These are phyloP conservation scores for Olyra latifolia DNA, from an alignment of 176 grass and related monocot species.

Conservation along the genomic window DNA sequence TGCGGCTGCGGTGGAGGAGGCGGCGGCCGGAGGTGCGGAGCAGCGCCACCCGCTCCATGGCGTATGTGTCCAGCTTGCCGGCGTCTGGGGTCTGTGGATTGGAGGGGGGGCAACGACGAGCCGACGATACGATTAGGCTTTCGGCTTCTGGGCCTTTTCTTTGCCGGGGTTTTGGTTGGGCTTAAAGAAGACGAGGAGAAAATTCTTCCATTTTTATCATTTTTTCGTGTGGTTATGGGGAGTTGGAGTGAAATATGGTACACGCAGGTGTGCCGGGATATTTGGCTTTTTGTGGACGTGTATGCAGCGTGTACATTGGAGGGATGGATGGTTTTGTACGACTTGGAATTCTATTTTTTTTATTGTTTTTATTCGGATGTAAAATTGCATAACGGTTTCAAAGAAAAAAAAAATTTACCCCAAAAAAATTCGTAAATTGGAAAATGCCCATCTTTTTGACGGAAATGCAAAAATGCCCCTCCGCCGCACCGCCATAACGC, in stretches of 20 bases:
- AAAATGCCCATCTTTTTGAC: too few species aligned
- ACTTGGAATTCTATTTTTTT: not conserved
- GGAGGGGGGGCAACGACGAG: conserved; percentile 27
- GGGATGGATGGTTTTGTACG: not conserved
- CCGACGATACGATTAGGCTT: conserved; percentile 42
- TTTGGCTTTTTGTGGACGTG: conserved; percentile 40
- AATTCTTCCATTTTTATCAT: conserved; percentile 13
- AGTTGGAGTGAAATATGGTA: not conserved
- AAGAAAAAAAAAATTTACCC: too few species aligned
- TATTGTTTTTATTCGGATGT: not conserved
- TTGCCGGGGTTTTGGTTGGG: conserved; percentile 33
- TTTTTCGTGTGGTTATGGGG: conserved; percentile 26
- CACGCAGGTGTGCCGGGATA: not conserved
- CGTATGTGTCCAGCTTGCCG: conserved; percentile 51
- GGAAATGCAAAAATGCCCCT: too few species aligned
- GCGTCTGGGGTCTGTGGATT: conserved; percentile 7
- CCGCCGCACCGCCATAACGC: too few species aligned
- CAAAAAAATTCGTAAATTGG: too few species aligned
- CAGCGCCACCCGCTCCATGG: conserved; percentile 90
- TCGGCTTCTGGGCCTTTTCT: conserved; percentile 32
- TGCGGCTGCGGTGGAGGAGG: conserved; percentile 51
- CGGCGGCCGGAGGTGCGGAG: conserved; percentile 76
- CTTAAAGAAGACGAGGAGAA: conserved; percentile 39
- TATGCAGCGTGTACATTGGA: conserved; percentile 12
- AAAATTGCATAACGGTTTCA: not conserved